These are phyloP conservation scores for Volvox reticuliferus DNA, from an alignment of 139 green algal species.

Conservation along the genomic window DNA sequence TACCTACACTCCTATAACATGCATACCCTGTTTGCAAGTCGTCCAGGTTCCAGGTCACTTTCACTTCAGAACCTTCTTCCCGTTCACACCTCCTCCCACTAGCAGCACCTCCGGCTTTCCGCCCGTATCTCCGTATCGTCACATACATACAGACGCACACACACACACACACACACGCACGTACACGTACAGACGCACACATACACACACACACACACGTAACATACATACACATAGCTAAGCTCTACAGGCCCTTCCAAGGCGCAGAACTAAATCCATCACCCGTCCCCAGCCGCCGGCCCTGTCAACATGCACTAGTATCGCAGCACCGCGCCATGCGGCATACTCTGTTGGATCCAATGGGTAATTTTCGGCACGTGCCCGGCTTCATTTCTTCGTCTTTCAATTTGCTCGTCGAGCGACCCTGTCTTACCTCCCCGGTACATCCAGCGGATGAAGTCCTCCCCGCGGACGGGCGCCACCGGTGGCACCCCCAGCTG, in stretches of 20 bases:
- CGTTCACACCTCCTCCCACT: too few relatives aligned
- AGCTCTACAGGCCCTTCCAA: too few relatives aligned
- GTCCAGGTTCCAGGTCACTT: neutral
- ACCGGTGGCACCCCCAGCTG: constrained; percentile 36
- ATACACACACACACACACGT: too few relatives aligned
- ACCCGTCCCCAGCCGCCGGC: neutral
- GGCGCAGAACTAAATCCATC: neutral
- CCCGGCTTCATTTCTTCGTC: neutral
- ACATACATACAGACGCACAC: too few relatives aligned
- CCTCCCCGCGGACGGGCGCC: constrained; percentile 45
- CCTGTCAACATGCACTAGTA: too few relatives aligned
- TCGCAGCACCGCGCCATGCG: neutral
- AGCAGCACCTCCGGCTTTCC: too few relatives aligned
- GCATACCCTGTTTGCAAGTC: neutral
- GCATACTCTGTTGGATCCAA: neutral
- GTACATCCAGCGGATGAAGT: constrained; percentile 44
- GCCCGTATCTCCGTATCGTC: too few relatives aligned
- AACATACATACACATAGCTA: too few relatives aligned
- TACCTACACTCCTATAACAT: neutral
- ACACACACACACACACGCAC: too few relatives aligned
- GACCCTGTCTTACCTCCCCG: neutral
- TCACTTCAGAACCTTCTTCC: too few relatives aligned
- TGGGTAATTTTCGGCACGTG: neutral
- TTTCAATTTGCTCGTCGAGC: neutral
- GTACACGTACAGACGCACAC: too few relatives aligned